Conservation (phyloP, 192 early-diverging fungal species). For the Kappamyces sp. region DNA sequence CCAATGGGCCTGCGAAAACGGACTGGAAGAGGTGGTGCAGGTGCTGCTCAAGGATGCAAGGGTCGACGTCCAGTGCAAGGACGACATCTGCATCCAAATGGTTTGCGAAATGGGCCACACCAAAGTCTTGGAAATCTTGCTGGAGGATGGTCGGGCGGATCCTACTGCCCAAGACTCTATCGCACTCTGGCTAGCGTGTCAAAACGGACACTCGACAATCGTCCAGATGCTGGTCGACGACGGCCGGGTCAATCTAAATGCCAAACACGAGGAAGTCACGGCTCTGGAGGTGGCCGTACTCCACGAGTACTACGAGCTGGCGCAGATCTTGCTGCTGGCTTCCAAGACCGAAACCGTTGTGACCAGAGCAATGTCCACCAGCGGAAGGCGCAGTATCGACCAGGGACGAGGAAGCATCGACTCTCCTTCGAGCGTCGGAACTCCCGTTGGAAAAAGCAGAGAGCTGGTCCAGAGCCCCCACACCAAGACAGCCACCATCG, state of each 20-base stretch:
- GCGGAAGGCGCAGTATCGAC: not conserved
- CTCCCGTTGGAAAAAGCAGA: too few relatives aligned
- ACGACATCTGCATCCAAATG: conserved; percentile 5
- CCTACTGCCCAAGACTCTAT: conserved; percentile 5
- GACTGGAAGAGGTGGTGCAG: conserved; percentile 1
- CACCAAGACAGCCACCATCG: too few relatives aligned
- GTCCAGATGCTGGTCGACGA: conserved; percentile 5
- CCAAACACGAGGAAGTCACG: conserved; percentile 2
- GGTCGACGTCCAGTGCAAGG: conserved; percentile 4
- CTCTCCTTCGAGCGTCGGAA: too few relatives aligned
- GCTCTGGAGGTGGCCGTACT: conserved; percentile 7
- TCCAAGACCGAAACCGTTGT: conserved; percentile 1
- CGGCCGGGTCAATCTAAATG: conserved; percentile 10
- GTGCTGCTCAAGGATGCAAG: conserved; percentile 15
- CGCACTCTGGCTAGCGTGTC: conserved; percentile 2
- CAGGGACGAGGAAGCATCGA: too few relatives aligned
- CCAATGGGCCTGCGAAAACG: conserved; percentile 8
- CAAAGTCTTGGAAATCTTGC: not conserved
- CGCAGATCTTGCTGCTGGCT: conserved; percentile 7
- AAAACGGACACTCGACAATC: conserved; percentile 13
- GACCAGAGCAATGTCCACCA: conserved; percentile 2
- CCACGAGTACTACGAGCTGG: conserved; percentile 9
- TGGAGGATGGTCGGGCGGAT: conserved; percentile 9
- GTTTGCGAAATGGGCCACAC: not conserved
- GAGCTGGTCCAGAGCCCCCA: too few relatives aligned